Evolutionary conservation across 805 yeast species (phyloP).

Genomic region (Cyberlindnera meyerae): DNA sequence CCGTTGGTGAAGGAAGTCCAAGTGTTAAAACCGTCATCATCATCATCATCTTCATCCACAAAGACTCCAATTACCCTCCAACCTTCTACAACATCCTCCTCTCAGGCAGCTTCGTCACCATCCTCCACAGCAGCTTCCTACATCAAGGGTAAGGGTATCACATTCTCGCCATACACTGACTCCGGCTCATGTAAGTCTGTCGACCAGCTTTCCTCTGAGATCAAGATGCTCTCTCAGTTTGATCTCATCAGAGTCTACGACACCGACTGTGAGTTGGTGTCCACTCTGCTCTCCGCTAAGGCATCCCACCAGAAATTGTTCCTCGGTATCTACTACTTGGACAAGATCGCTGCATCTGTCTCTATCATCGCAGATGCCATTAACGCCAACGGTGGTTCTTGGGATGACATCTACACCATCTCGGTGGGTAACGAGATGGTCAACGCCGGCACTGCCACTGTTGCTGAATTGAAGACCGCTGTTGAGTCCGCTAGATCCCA

Average conservation of each 20-base stretch:
- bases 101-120: conserved; percentile 8
- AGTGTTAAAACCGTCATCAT: too few species aligned
- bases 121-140: conserved; percentile 12
- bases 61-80: conserved; percentile 7
- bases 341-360: conserved; percentile 38
- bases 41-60: conserved; percentile 13
- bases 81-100: neutral
- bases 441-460: conserved; percentile 44
- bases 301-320: conserved; percentile 45
- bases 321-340: conserved; percentile 55
- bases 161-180: conserved; percentile 60
- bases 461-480: conserved; percentile 42
- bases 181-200: conserved; percentile 52
- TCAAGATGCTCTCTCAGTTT: conserved; percentile 39
- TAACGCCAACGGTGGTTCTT: conserved; percentile 39
- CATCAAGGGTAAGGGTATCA: conserved; percentile 49
- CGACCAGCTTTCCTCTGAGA: conserved; percentile 42
- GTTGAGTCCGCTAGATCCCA: conserved; percentile 42
- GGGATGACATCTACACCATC: conserved; percentile 56
- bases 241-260: conserved; percentile 55
- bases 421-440: conserved; percentile 64
- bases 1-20: too few species aligned
- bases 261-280: conserved; percentile 57
- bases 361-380: conserved; percentile 42
- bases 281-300: conserved; percentile 46